Evolutionary conservation across 2,329 filamentous ascomycete species (phyloP).

Genomic region (Hymenoscyphus linearis): DNA sequence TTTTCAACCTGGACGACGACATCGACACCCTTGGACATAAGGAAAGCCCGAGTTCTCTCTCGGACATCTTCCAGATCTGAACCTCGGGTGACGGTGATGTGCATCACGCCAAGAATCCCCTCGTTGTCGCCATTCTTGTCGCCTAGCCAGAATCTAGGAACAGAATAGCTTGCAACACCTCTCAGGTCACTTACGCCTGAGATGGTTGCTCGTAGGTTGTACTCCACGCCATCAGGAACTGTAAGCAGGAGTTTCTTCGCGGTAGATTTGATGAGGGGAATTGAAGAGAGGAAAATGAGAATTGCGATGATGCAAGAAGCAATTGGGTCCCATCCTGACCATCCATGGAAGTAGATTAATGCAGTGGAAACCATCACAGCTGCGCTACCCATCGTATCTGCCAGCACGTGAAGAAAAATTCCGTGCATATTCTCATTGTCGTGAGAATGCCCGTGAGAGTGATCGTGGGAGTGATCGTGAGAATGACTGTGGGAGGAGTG

Average conservation of each 20-base stretch:
- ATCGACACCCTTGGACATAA: slow-evolving; percentile 68
- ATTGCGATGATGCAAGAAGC: slow-evolving; percentile 91
- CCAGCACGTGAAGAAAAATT: slow-evolving; percentile 92
- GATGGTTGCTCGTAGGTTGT: slow-evolving; percentile 78
- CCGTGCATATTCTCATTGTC: slow-evolving; percentile 98
- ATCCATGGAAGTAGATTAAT: slow-evolving; percentile 80
- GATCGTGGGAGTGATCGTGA: slow-evolving; percentile 43
- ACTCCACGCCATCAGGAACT: slow-evolving; percentile 79
- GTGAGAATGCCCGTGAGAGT: slow-evolving; percentile 48
- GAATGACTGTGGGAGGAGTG: slow-evolving; percentile 3
- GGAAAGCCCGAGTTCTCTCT: slow-evolving; percentile 67
- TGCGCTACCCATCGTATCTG: slow-evolving; percentile 88
- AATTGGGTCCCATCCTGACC: slow-evolving; percentile 91
- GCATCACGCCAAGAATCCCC: slow-evolving; percentile 75
- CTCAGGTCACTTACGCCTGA: slow-evolving; percentile 76
- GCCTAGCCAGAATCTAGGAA: slow-evolving; percentile 89
- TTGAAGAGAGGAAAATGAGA: slow-evolving; percentile 86
- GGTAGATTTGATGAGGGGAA: slow-evolving; percentile 80
- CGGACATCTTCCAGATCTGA: slow-evolving; percentile 79
- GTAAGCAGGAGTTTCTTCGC: slow-evolving; percentile 80
- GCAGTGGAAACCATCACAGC: slow-evolving; percentile 91
- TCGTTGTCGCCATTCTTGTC: slow-evolving; percentile 50
- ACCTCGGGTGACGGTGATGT: slow-evolving; percentile 69
- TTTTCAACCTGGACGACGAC: slow-evolving; percentile 83
- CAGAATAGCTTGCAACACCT: slow-evolving; percentile 80